Evolutionary conservation across 2,329 filamentous ascomycete genomes (phyloP).

Genomic region (Diaporthe aspalathi): DNA sequence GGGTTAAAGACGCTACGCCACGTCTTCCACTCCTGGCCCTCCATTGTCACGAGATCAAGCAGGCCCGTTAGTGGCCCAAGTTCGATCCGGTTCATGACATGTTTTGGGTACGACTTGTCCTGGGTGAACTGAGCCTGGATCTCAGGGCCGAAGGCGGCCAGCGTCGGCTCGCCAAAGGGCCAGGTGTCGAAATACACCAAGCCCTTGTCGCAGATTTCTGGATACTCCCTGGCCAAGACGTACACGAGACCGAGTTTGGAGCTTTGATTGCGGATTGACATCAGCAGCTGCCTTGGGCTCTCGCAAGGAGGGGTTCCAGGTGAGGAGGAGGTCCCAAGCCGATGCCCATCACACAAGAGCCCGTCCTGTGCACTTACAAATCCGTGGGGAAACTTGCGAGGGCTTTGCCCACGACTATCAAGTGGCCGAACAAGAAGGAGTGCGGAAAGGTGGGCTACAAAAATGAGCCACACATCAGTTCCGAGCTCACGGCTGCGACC

Average conservation of each 20-base stretch:
- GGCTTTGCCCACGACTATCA: slow-evolving; percentile 44
- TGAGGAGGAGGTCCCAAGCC: no score
- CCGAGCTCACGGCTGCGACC: no score
- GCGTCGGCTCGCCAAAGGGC: slow-evolving; percentile 50
- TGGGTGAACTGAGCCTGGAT: slow-evolving; percentile 51
- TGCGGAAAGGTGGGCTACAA: slow-evolving; percentile 50
- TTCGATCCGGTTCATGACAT: slow-evolving; percentile 42
- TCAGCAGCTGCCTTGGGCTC: neutral
- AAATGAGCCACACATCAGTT: neutral
- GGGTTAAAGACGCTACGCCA: slow-evolving; percentile 52
- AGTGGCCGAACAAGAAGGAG: slow-evolving; percentile 50
- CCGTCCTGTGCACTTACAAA: slow-evolving; percentile 42
- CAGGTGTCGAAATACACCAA: slow-evolving; percentile 53
- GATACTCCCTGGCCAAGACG: slow-evolving; percentile 43
- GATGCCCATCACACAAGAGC: slow-evolving; percentile 41
- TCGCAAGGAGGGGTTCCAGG: neutral
- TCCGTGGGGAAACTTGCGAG: slow-evolving; percentile 46
- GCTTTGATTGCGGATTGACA: neutral
- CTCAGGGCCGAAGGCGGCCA: slow-evolving; percentile 51
- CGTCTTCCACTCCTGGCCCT: slow-evolving; percentile 54
- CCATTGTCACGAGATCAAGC: slow-evolving; percentile 49
- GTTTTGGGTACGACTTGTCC: slow-evolving; percentile 48
- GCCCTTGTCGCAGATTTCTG: slow-evolving; percentile 45
- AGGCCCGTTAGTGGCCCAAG: slow-evolving; percentile 48
- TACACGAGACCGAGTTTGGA: slow-evolving; percentile 2